Evolutionary conservation across 495 filamentous ascomycete genomes (phyloP), one percentile per base, ranked within the genome.

Genomic region (Aspergillus nanangensis): DNA sequence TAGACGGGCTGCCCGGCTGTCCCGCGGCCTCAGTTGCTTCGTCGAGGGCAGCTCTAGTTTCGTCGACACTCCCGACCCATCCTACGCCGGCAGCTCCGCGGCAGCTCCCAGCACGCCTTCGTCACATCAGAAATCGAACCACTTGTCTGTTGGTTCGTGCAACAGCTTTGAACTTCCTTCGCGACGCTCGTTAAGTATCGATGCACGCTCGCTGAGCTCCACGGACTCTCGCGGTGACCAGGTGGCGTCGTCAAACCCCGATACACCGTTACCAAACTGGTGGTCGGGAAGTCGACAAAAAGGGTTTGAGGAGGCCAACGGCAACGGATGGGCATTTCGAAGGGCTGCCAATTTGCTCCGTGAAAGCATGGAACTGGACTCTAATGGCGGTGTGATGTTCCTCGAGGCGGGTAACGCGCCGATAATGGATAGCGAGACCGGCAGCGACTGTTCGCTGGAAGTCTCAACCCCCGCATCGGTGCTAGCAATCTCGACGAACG

Each of bases 1-100:
- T 19, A 67, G 72, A 10, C 69, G 80, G 14, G 76, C 75, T 5
- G 74, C 79, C 38, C 74, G 79, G 15, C 72, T 87, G 57, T 79
- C 80, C 10, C 67, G 70, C 11, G 81, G 81, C 5, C 57, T 88
- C 29, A 82, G 79, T 29, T 77, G 69, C 33, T 87, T 87, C 57
- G 80, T 84, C 1, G 80, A 85, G 44, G 70, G 70, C 7, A 71
- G 68, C 49, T 71, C 68, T 9, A 72, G 65, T 40, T 70, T 74
- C 14, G 59, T 71, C 17, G 65, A 72, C 17, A 55, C 54, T n/a
- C 27, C 49, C 1, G 55, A 64, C 32, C 50, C 47, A 1, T 65
- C 66, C 0, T 56, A 55, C 13, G 47, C 60, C 2, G 50, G 54
- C 14, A 69, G 62, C 32, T 47, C 41, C 18, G 47, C 48, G 0